Percentiles rank a stretch among this genome's conserved stretches.
Conservation (phyloP, 2,329 filamentous ascomycete species). For the Neofusicoccum umdonicola region DNA sequence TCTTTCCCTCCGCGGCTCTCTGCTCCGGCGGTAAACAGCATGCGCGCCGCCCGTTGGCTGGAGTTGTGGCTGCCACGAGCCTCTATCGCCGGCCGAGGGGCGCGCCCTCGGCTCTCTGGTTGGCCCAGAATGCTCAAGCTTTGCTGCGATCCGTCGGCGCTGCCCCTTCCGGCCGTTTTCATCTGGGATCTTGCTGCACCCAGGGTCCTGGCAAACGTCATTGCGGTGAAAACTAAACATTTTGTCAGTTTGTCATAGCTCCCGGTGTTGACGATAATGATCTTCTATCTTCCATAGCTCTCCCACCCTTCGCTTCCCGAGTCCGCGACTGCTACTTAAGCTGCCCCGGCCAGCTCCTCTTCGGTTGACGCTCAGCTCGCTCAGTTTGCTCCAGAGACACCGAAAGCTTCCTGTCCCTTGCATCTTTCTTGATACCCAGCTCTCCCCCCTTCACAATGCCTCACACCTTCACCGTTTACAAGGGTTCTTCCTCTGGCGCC, state of each 20-base stretch:
- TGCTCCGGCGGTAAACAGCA: neutral
- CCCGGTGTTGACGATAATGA: neutral
- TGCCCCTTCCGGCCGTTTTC: neutral
- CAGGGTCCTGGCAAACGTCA: slow-evolving; percentile 7
- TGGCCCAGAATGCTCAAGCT: neutral
- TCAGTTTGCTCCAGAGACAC: neutral
- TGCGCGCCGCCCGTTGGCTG: neutral
- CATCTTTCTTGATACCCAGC: neutral
- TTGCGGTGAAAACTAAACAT: slow-evolving; percentile 5
- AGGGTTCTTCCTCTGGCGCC: slow-evolving; percentile 58
- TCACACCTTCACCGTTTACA: slow-evolving; percentile 60
- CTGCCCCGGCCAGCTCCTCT: neutral
- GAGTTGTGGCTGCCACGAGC: neutral
- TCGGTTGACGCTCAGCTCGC: neutral
- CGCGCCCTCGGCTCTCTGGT: neutral
- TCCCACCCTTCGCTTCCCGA: neutral
- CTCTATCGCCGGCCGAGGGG: neutral
- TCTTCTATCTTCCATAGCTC: slow-evolving; percentile 5
- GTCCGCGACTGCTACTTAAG: neutral
- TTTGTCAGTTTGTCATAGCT: slow-evolving; percentile 14
- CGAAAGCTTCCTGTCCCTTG: neutral
- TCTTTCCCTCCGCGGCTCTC: neutral
- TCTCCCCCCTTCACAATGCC: slow-evolving; percentile 27
- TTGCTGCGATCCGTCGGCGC: neutral
- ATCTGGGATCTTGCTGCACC: slow-evolving; percentile 6